Evolutionary conservation across 345 rosid species (phyloP), one percentile per base, ranked within the genome.

Genomic region (Brassica napus): DNA sequence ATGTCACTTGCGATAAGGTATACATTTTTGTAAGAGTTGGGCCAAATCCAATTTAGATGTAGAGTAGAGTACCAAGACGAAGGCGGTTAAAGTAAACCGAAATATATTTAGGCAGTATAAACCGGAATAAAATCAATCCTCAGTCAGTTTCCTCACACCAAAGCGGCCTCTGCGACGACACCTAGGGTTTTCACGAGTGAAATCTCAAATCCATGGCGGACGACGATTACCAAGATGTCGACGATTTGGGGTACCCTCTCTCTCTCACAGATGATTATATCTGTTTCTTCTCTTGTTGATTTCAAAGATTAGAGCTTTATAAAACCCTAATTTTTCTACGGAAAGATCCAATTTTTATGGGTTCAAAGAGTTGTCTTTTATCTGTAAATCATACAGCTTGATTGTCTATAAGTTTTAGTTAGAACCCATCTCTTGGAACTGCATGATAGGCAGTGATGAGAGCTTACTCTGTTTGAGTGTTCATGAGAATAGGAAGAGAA

Each of bases 221-320:
- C 77, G 97, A 89, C 0, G 90, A 87, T 35, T 88, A 82, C 79
- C 88, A 78, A 58, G 92, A 89, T 16, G 90, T 86, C 28, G 92
- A 89, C 31, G 90, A 87, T 58, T 75, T 87, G 86, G 92, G 89
- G 88, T 86, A 62, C 9, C 61, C 62, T 35, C 63, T 63, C 12
- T 39, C 44, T 59, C 1, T 9, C 34, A 16, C 34, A 18, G 37
- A 44, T 47, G 14, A 49, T 28, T 68, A 5, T 67, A 1, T 23
- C 11, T 66, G 11, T 62, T 28, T 30, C 31, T n/a, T 49, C 18
- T 49, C 57, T 49, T 49, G 8, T 18, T 5, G n/a, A 49, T 49
- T n/a, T 49, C 57, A 49, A 49, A 49, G 57, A 14, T 49, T n/a
- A 5, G 57, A 49, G 8, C 57, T 49, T 49, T 49, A 49, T 49